Percentiles rank a stretch among this genome's conserved stretches.
phyloP scores from a whole-genome alignment of 1,284 basidiomycete species.

The Ceratobasidium sp. region DNA sequence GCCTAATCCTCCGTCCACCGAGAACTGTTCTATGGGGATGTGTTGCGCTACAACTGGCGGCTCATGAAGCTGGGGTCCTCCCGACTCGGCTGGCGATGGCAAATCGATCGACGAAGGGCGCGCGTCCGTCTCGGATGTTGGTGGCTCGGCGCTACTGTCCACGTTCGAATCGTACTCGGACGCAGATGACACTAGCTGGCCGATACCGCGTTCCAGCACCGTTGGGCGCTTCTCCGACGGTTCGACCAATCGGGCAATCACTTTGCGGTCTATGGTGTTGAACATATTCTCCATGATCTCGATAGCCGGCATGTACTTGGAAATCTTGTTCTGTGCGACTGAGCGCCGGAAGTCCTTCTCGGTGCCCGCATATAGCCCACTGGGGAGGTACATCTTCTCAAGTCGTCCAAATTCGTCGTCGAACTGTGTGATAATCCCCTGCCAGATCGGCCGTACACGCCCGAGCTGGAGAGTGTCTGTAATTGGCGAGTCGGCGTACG shows the following conservation, averaged over 20 bases:
- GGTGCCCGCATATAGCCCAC: slow-evolving; percentile 54
- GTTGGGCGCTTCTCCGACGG: slow-evolving; percentile 21
- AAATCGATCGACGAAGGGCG: slow-evolving; percentile 27
- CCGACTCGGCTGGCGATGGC: slow-evolving; percentile 24
- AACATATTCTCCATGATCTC: slow-evolving; percentile 56
- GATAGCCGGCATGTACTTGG: slow-evolving; percentile 50
- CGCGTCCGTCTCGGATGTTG: slow-evolving; percentile 28
- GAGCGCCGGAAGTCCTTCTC: slow-evolving; percentile 53
- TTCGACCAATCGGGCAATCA: slow-evolving; percentile 50
- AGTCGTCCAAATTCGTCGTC: slow-evolving; percentile 85
- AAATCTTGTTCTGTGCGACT: slow-evolving; percentile 37
- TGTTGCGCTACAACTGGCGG: neutral
- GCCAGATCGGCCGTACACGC: slow-evolving; percentile 84
- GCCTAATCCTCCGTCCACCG: neutral
- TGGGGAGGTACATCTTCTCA: slow-evolving; percentile 59
- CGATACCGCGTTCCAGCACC: neutral
- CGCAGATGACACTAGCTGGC: slow-evolving; percentile 22
- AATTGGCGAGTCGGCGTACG: slow-evolving; percentile 82
- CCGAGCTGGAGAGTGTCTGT: slow-evolving; percentile 92
- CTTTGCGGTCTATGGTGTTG: slow-evolving; percentile 51
- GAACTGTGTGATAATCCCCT: slow-evolving; percentile 97
- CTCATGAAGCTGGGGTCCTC: slow-evolving; percentile 7
- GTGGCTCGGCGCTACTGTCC: slow-evolving; percentile 31
- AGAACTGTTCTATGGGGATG: slow-evolving; percentile 8
- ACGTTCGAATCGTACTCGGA: slow-evolving; percentile 40